Evolutionary conservation across 805 yeast genomes (phyloP), one percentile per base, ranked within the genome.

Genomic region (Spathaspora sp.): DNA sequence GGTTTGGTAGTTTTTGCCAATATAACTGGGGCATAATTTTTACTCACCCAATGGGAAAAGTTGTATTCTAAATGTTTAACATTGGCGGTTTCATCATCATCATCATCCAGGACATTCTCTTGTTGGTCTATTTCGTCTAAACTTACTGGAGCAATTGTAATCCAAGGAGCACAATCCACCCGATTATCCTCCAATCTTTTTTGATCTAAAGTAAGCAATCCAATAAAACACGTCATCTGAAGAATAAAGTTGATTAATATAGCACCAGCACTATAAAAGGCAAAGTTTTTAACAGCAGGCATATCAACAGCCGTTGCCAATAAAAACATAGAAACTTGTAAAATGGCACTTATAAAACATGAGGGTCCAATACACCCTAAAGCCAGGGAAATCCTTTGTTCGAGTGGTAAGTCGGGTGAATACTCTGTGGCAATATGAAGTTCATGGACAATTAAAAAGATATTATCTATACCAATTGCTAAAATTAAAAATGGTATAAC

Each of bases 231-330:
- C 0, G 97, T 89, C 65, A 91, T 68, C 63, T 93, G 98, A 29
- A 93, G 72, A 0, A 82, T 43, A 1, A 93, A 84, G 64, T 93
- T 92, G 59, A 89, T 71, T 5, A 87, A 61, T 2, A 93, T 85
- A 0, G 98, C 93, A 16, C 90, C 87, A 0, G 97, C 92, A 6
- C 96, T 89, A 62, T 89, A 94, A 12, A 87, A 68, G 0, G 99
- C 97, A 75, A 93, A 93, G 66, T 92, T 94, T 56, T 86, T 79
- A 17, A 93, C 98, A 0, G 98, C 98, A 1, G 98, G 98, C 97
- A 94, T 94, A 11, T 85, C 78, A 6, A 94, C 97, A 4, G 76
- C 67, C 0, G 96, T 76, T 0, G 97, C 97, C 42, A 93, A 70
- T 7, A 82, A 67, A 60, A 93, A 91, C 61, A 96, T 88, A 8